Evolutionary conservation across 306 rosid species (phyloP).

Genomic region (Cucumis melo): DNA sequence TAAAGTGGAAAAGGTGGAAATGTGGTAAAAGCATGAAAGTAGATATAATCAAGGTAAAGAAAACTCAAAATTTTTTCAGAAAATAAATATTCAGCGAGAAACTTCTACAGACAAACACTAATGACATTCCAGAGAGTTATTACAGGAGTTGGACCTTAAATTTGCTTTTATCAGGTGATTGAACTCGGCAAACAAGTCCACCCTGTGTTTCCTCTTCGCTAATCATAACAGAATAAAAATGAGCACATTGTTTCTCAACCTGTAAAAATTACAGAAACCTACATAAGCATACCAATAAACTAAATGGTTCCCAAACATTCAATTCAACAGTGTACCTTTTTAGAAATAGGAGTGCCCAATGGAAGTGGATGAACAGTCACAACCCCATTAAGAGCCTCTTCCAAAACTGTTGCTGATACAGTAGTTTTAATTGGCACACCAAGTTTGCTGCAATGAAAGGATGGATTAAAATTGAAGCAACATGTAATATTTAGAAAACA

Average conservation of each 20-base stretch:
- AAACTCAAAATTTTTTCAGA: not conserved
- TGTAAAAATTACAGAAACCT: slow-evolving; percentile 16
- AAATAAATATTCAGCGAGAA: not conserved
- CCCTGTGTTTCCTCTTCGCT: slow-evolving; percentile 69
- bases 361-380: slow-evolving; percentile 58
- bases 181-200: slow-evolving; percentile 95
- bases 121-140: slow-evolving; percentile 1
- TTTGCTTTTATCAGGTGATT: slow-evolving; percentile 89
- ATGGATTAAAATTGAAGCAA: not conserved
- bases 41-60: not conserved
- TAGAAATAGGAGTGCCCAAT: slow-evolving; percentile 48
- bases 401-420: slow-evolving; percentile 83
- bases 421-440: slow-evolving; percentile 98
- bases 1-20: not conserved
- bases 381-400: slow-evolving; percentile 81
- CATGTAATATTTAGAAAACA: not conserved
- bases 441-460: slow-evolving; percentile 55
- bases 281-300: not conserved
- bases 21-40: not conserved
- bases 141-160: slow-evolving; percentile 65
- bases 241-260: slow-evolving; percentile 99
- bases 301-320: not conserved
- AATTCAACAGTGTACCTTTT: slow-evolving; percentile 37
- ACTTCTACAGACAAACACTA: not conserved
- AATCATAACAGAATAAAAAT: slow-evolving; percentile 73